Conservation (phyloP, 495 filamentous ascomycete genomes). For the Friedmanniomyces simplex region DNA sequence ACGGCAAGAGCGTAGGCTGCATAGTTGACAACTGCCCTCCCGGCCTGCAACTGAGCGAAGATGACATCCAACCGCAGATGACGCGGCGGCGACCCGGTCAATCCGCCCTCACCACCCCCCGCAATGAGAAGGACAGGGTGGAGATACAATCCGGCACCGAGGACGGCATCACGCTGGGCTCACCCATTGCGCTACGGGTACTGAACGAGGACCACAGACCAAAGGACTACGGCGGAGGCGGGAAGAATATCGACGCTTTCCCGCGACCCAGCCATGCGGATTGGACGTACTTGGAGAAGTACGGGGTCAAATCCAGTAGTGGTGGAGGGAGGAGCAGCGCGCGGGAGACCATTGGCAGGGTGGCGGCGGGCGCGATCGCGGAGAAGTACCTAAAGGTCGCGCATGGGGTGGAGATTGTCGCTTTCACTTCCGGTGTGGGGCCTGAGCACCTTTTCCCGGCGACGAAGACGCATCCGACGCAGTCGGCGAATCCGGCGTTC, state of each 20-base stretch:
- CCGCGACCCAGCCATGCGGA: constrained; percentile 91
- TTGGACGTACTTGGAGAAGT: constrained; percentile 95
- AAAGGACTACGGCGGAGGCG: constrained; percentile 67
- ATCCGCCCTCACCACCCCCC: constrained; percentile 78
- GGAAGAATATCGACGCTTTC: constrained; percentile 82
- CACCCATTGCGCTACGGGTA: constrained; percentile 81
- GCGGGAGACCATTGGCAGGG: constrained; percentile 88
- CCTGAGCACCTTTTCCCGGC: constrained; percentile 66
- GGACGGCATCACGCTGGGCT: constrained; percentile 82
- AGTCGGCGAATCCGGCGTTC: constrained; percentile 75
- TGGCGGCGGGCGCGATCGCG: constrained; percentile 88
- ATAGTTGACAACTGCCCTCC: constrained; percentile 60
- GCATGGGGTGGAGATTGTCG: constrained; percentile 80
- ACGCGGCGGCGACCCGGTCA: constrained; percentile 86
- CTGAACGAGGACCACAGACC: constrained; percentile 89
- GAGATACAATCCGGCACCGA: constrained; percentile 92
- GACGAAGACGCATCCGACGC: constrained; percentile 58
- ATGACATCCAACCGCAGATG: constrained; percentile 91
- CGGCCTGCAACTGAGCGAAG: constrained; percentile 77
- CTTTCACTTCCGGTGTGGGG: constrained; percentile 83
- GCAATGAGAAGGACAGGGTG: constrained; percentile 85
- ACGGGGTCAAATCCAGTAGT: constrained; percentile 86
- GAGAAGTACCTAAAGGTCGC: constrained; percentile 81
- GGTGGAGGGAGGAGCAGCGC: constrained; percentile 89
- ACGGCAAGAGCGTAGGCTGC: constrained; percentile 32